Evolutionary conservation across 176 grass and related monocot species (phyloP), one percentile per base, ranked within the genome.

Genomic region (Oryza coarctata): DNA sequence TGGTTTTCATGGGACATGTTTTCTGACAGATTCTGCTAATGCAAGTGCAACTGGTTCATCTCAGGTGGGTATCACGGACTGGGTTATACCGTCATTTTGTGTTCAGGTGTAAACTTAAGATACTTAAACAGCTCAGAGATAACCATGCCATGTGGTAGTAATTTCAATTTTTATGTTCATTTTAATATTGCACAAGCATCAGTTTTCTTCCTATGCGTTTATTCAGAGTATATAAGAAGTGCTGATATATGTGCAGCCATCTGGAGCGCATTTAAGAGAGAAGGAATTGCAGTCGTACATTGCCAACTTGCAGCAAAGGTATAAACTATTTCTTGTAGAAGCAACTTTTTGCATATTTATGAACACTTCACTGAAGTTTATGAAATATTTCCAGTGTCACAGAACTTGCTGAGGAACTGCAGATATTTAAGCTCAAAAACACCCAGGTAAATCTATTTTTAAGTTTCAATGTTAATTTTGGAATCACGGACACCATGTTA

Each of bases 261-360:
- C 52, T 70, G 75, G 82, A 85, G 49, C 39, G n/a, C 38, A 72
- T 88, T 40, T 67, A 17, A 90, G 79, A 68, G 94, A 97, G 70
- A 92, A 90, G 86, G 92, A 88, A 81, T 83, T 94, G 89, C 86
- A 94, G 32, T 84, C 83, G 3, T 90, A 92, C 84, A 15, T 90
- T 14, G 7, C 83, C 79, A 57, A 90, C 71, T 76, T 97, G 83
- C 87, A 97, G 41, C 87, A 82, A 92, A 92, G 94, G 94, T 94
- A 87, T 73, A 65, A 1, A 22, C 68, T 70, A 14, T n/a, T 39
- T 81, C 14, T 81, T 2, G 25, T 75, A 39, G 38, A 9, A 39
- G 38, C 7, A 55, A 36, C 61, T 13, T 77, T 44, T 27, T 45
- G 43, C 17, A 22, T 80, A 58, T 75, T 77, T 63, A 55, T 52